Percentiles rank a stretch among this genome's conserved stretches.
These are phyloP conservation scores for Terfezia claveryi DNA, from an alignment of 495 filamentous ascomycete species.

Conservation along the genomic window DNA sequence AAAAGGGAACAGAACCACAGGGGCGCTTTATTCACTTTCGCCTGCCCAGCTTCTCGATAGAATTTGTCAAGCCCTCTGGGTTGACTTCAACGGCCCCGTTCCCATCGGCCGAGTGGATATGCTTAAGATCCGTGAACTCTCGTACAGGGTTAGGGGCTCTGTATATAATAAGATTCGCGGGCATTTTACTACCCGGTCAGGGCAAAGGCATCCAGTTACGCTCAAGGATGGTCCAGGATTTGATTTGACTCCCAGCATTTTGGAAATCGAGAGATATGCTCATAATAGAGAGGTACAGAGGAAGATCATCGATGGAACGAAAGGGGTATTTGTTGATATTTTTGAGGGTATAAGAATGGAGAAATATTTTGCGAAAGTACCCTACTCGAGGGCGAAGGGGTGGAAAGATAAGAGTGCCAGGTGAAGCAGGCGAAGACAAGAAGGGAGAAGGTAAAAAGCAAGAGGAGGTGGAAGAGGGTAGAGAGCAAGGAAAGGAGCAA, in stretches of 20 bases:
- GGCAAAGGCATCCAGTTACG: not conserved
- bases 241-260: conserved; percentile 7
- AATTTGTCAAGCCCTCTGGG: conserved; percentile 4
- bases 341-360: conserved; percentile 1
- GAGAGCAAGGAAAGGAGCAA: conserved; percentile 1
- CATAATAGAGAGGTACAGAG: conserved; percentile 4
- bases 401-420: conserved; percentile 1
- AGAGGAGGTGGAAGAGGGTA: not conserved
- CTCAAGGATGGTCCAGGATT: conserved; percentile 2
- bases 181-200: conserved; percentile 4
- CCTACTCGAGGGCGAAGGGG: conserved; percentile 4
- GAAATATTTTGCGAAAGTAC: conserved; percentile 6
- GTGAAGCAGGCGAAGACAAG: not conserved
- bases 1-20: not conserved
- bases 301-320: conserved; percentile 2
- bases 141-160: conserved; percentile 1
- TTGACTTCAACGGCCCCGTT: conserved; percentile 5
- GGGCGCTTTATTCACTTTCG: conserved; percentile 1
- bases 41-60: conserved; percentile 8
- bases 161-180: conserved; percentile 3
- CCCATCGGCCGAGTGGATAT: conserved; percentile 7
- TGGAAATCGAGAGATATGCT: conserved; percentile 5
- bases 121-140: conserved; percentile 2
- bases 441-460: not conserved
- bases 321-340: not conserved